phyloP scores from a whole-genome alignment of 805 yeast species.

The Lachancea nothofagi region DNA sequence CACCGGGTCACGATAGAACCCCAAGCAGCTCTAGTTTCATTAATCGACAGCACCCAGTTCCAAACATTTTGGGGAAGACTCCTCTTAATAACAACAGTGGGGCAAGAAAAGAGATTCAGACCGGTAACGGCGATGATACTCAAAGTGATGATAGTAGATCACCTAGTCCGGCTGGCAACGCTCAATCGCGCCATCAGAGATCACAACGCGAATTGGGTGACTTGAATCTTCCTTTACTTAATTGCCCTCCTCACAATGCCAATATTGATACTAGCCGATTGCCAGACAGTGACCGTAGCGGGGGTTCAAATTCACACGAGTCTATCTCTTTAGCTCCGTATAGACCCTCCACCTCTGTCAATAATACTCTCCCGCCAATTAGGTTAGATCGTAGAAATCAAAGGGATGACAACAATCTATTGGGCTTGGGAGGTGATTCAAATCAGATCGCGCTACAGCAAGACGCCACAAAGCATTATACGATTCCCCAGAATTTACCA shows the following conservation, averaged over 20 bases:
- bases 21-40: slow-evolving; percentile 16
- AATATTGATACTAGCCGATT: not conserved
- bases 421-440: slow-evolving; percentile 4
- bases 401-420: not conserved
- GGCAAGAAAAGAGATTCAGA: not conserved
- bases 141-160: slow-evolving; percentile 1
- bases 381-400: not conserved
- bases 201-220: not conserved
- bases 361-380: slow-evolving; percentile 1
- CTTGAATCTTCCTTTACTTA: not conserved
- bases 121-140: not conserved
- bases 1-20: slow-evolving; percentile 5
- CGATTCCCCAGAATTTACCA: not conserved
- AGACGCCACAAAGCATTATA: not conserved
- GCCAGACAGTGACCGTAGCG: not conserved
- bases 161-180: slow-evolving; percentile 7
- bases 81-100: slow-evolving; percentile 13
- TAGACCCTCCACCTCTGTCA: slow-evolving; percentile 1
- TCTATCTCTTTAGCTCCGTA: not conserved
- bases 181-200: not conserved
- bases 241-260: not conserved
- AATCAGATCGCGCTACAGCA: not conserved
- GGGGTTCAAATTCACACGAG: not conserved
- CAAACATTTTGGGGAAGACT: slow-evolving; percentile 21
- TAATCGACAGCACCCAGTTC: slow-evolving; percentile 14